A percentile compares a stretch with the other conserved stretches of the same genome.
phyloP scores from a whole-genome alignment of 495 filamentous ascomycete species.

The Jackrogersella minutella region DNA sequence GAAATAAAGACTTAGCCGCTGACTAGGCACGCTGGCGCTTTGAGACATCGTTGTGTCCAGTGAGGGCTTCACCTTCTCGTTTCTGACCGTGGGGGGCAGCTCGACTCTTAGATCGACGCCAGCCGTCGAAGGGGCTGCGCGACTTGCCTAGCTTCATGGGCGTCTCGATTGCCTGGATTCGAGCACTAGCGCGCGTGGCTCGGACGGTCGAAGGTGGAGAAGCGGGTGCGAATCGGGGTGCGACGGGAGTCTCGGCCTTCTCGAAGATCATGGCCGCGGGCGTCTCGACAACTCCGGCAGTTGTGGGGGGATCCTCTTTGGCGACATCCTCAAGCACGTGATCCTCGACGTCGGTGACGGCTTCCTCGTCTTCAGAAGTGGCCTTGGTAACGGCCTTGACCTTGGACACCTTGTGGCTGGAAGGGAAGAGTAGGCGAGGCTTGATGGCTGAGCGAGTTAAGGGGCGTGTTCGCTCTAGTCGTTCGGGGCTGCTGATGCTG shows the following conservation, averaged over 20 bases:
- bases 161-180: constrained; percentile 38
- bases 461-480: constrained; percentile 57
- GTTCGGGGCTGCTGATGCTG: constrained; percentile 56
- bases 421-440: constrained; percentile 85
- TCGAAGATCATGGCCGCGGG: constrained; percentile 41
- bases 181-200: constrained; percentile 56
- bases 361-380: constrained; percentile 64
- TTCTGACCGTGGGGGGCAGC: constrained; percentile 49
- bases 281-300: constrained; percentile 53
- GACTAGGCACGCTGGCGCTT: constrained; percentile 52
- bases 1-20: constrained; percentile 1
- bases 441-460: constrained; percentile 78
- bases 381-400: constrained; percentile 60
- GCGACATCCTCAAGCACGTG: constrained; percentile 59
- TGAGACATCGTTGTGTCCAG: constrained; percentile 32
- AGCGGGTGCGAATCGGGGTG: constrained; percentile 59
- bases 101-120: constrained; percentile 67
- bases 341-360: constrained; percentile 60
- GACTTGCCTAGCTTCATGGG: constrained; percentile 49
- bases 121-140: constrained; percentile 70
- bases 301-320: constrained; percentile 63
- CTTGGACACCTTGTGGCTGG: constrained; percentile 60
- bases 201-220: constrained; percentile 65
- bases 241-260: constrained; percentile 57
- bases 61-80: constrained; percentile 54